A percentile compares a stretch with the other conserved stretches of the same genome.
Evolutionary conservation across 2,329 filamentous ascomycete genomes (phyloP).

Genomic region (Fusarium staphyleae): DNA sequence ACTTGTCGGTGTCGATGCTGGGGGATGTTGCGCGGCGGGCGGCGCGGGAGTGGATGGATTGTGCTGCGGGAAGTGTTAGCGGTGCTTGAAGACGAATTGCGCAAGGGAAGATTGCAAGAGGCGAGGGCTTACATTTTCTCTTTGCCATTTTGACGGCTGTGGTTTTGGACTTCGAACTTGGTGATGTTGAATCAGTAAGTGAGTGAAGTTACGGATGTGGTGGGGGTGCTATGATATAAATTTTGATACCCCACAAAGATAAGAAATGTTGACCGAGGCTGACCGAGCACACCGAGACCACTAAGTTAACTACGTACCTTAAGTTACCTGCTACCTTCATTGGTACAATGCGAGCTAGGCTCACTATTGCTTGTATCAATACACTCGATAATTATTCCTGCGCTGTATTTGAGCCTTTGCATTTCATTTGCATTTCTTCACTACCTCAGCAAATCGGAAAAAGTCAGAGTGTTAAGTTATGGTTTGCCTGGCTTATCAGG

Average conservation of each 20-base stretch:
- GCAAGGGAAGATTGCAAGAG: no score
- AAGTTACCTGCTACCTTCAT: no score
- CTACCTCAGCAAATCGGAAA: no score
- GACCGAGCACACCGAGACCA: slow-evolving; percentile 34
- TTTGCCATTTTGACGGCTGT: slow-evolving; percentile 43
- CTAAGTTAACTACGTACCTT: no score
- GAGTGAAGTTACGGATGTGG: slow-evolving; percentile 14
- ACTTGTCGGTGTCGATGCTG: slow-evolving; percentile 75
- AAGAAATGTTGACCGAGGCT: slow-evolving; percentile 32
- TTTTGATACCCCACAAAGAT: slow-evolving; percentile 42
- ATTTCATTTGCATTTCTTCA: no score
- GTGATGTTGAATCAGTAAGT: slow-evolving; percentile 27
- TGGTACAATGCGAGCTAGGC: no score
- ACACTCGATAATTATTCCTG: no score
- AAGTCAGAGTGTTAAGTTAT: no score
- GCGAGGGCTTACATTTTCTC: slow-evolving; percentile 40
- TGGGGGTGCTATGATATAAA: slow-evolving; percentile 37
- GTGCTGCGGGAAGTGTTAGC: slow-evolving; percentile 51
- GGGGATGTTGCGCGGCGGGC: slow-evolving; percentile 76
- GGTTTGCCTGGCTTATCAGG: no score
- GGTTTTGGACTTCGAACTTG: slow-evolving; percentile 1
- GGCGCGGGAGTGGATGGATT: slow-evolving; percentile 75
- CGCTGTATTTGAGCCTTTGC: no score
- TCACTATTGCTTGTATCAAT: no score
- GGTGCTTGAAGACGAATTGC: no score